Evolutionary conservation across 768 basidiomycete genomes (phyloP), one percentile per base, ranked within the genome.

Genomic region (Candolleomyces efflorescens): DNA sequence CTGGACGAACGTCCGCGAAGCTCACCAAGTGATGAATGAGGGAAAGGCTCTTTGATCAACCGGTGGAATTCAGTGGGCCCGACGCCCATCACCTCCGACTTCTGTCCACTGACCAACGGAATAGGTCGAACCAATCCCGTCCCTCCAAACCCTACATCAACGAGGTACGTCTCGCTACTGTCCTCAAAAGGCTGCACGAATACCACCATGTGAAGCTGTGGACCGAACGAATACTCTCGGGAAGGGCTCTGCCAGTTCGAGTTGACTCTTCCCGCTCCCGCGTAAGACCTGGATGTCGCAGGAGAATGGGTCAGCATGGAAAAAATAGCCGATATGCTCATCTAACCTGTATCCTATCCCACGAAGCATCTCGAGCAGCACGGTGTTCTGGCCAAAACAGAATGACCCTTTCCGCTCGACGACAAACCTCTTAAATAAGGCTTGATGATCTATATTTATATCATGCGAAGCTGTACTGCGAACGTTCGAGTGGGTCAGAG

Each of bases 131-230:
- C 63, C n/a, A 68, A 62, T 0, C 62, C 59, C 9, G 61, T 43
- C 7, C 65, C 60, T 3, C 72, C 71, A 54, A 71, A 70, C 11
- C 72, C 71, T 5, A 67, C 70, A 58, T 73, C 71, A 13, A 70
- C 67, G 10, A 72, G 20, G 53, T 68, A 74, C 0, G 71, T 73
- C 53, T 63, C 54, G 52, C 67, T 69, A 41, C 60, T 65, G 20
- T 64, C 56, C 17, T 23, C 39, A 18, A 59, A 63, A 1, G 71
- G 73, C 45, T 74, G 73, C 3, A 70, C 71, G 39, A 74, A 68
- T 11, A 71, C 49, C 22, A 71, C 60, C 58, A 69, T 67, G 52
- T 73, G 73, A 4, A 54, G 48, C 15, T 62, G 58, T 11, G 62
- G 26, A 2, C 60, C 58, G 37, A 63, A 71, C 1, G 36, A 52